Conservation (phyloP, 176 grass and related monocot species). For the Lolium perenne region DNA sequence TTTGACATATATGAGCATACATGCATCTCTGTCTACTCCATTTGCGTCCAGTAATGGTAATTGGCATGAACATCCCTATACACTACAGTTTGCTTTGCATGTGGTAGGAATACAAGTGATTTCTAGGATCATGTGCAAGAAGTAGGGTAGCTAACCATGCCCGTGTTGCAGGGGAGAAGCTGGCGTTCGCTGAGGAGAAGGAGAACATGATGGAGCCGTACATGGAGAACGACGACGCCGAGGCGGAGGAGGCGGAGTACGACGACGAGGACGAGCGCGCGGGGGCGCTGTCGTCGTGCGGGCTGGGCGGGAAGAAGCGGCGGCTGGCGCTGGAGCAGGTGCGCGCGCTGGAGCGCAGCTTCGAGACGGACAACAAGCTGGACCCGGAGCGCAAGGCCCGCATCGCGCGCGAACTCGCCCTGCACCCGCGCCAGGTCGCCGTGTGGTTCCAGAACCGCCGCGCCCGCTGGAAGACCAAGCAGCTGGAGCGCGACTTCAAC, state of each 20-base stretch:
- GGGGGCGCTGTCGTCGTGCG: constrained; percentile 44
- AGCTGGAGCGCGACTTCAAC: constrained; percentile 79
- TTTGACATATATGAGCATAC: constrained; percentile 10
- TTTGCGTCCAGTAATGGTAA: constrained; percentile 9
- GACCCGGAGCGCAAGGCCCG: constrained; percentile 74
- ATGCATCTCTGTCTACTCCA: background rate
- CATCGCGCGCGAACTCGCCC: constrained; percentile 74
- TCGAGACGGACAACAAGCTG: constrained; percentile 72
- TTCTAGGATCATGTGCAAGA: background rate
- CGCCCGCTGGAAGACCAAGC: constrained; percentile 92
- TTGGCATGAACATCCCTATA: background rate
- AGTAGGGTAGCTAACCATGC: background rate
- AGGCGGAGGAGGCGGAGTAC: constrained; percentile 48
- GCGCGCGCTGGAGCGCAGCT: constrained; percentile 63
- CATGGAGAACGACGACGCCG: constrained; percentile 47
- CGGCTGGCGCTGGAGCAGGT: constrained; percentile 59
- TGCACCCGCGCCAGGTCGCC: constrained; percentile 91
- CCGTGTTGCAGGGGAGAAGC: constrained; percentile 39
- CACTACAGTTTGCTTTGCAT: background rate
- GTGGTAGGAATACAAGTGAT: too few relatives aligned
- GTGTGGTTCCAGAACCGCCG: constrained; percentile 99
- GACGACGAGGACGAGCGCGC: constrained; percentile 32
- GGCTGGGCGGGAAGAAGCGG: constrained; percentile 65
- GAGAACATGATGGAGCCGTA: background rate
- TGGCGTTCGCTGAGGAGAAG: constrained; percentile 27